Evolutionary conservation across 23 red algal species (phyloP).

Genomic region (Gracilariopsis chorda): DNA sequence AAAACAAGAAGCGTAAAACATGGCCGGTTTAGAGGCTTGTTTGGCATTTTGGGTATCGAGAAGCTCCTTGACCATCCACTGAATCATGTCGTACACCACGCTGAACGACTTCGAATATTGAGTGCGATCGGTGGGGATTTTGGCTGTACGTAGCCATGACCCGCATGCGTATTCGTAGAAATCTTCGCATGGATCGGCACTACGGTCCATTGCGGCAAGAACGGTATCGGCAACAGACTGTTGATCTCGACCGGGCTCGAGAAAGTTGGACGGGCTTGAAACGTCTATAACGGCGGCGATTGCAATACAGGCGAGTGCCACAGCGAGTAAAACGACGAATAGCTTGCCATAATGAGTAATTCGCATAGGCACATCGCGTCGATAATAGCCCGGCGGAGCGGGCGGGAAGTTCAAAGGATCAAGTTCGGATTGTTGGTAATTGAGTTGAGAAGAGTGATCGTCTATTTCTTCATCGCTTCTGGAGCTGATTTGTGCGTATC

Average conservation of each 20-base stretch:
- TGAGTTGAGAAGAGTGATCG: neutral
- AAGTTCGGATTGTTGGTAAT: neutral
- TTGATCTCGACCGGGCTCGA: conserved; percentile 20
- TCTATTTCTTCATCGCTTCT: neutral
- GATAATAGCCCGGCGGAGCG: conserved; percentile 49
- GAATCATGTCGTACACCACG: conserved; percentile 57
- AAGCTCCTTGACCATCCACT: conserved; percentile 50
- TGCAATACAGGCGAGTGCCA: conserved; percentile 48
- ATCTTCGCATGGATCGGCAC: conserved; percentile 84
- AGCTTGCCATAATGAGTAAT: conserved; percentile 28
- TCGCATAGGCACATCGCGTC: conserved; percentile 25
- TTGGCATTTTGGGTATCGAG: conserved; percentile 46
- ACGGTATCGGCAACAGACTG: conserved; percentile 57
- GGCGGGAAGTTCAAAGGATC: conserved; percentile 55
- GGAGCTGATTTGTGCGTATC: neutral
- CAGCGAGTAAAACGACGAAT: conserved; percentile 2
- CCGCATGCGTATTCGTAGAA: conserved; percentile 96
- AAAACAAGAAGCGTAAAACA: conserved; percentile 61
- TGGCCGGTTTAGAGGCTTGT: conserved; percentile 44
- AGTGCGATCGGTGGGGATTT: conserved; percentile 66
- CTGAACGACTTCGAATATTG: conserved; percentile 59
- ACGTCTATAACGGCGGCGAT: conserved; percentile 72
- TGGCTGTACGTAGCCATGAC: conserved; percentile 61
- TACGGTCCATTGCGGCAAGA: conserved; percentile 74
- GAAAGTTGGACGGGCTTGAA: conserved; percentile 34